Base-by-base conservation (phyloP, 228 moss, liverwort and hornwort genomes). In the Sphagnum magellanicum region DNA sequence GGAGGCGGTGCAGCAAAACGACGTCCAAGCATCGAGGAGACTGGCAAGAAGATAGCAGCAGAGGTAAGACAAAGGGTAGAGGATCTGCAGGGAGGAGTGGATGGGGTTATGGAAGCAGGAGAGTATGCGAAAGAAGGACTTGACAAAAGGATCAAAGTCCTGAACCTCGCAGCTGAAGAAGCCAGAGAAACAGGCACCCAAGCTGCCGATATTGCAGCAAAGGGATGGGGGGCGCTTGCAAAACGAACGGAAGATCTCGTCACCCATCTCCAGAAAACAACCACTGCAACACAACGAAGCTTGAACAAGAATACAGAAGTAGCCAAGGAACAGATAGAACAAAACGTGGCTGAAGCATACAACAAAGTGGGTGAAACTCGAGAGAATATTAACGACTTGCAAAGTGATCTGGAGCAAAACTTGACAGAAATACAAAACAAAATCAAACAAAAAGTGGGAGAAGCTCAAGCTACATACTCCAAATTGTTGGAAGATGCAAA, bases 81-180 rank as follows among this genome's bases (percentile, higher is more conserved):
- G 72, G 84, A 89, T 49, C 53, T 97, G 49, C 84, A 83, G 68
- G 88, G 90, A 68, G 89, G 83, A 9, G 81, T 75, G 49, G 85
- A 90, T 67, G 83, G 88, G 4, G 79, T 84, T 1, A 53, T 77
- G 10, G 83, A 82, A 5, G 73, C 88, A 0, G 79, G 85, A 6
- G 81, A 63, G 14, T 80, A 83, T 73, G 93, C 86, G 5, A 88
- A 87, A 75, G 87, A 81, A 49, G 80, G 82, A 4, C 55, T 97
- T 16, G 81, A 78, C 68, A 93, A 85, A 73, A 78, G 96, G 8
- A 60, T 93, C 49, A 88, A 81, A 71, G 85, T 88, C 7, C 74
- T 97, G 9, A 81, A 74, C 11, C 58, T 87, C 16, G 97, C 97
- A 47, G 93, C 87, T 8, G 90, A 90, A 32, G 93, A 93, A 0